phyloP scores from a whole-genome alignment of 2,329 filamentous ascomycete genomes.

The Monosporascus sp. region DNA sequence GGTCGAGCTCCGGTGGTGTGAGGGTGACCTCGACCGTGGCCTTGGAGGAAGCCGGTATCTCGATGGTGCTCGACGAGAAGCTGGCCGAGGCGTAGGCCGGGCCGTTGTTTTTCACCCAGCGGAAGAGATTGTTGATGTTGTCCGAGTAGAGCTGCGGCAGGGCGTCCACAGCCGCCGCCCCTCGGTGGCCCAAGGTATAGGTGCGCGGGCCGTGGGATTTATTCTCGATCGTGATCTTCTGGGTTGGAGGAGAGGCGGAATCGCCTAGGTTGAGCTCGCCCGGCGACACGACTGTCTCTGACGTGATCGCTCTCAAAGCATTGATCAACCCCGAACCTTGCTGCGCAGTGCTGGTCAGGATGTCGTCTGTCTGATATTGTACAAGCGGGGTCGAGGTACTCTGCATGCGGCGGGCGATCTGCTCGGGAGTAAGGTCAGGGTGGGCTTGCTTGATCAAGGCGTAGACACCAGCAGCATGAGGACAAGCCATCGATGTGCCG shows the following conservation, averaged over 20 bases:
- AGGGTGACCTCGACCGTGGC: constrained; percentile 8
- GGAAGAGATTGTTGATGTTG: not conserved
- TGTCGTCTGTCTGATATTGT: constrained; percentile 16
- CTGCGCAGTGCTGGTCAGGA: constrained; percentile 21
- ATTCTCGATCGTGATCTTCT: constrained; percentile 18
- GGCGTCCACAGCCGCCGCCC: constrained; percentile 10
- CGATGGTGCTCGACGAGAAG: constrained; percentile 8
- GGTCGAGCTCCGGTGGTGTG: constrained; percentile 8
- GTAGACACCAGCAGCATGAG: constrained; percentile 24
- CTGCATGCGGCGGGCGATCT: constrained; percentile 24
- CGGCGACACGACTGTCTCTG: constrained; percentile 11
- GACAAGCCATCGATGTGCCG: constrained; percentile 31
- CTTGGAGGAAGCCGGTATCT: constrained; percentile 5
- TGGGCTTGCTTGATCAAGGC: constrained; percentile 17
- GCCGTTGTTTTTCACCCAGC: constrained; percentile 2
- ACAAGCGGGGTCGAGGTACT: constrained; percentile 19
- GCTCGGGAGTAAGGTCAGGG: constrained; percentile 7
- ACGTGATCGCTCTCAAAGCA: constrained; percentile 21
- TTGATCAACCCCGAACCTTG: constrained; percentile 30
- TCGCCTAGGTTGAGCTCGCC: constrained; percentile 10
- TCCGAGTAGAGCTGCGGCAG: not conserved
- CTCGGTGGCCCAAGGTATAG: constrained; percentile 13
- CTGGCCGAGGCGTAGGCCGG: constrained; percentile 10
- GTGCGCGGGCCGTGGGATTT: constrained; percentile 7
- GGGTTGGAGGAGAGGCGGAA: not conserved